Conservation (phyloP, 1,284 basidiomycete genomes). For the Cystobasidiaceae sp. region DNA sequence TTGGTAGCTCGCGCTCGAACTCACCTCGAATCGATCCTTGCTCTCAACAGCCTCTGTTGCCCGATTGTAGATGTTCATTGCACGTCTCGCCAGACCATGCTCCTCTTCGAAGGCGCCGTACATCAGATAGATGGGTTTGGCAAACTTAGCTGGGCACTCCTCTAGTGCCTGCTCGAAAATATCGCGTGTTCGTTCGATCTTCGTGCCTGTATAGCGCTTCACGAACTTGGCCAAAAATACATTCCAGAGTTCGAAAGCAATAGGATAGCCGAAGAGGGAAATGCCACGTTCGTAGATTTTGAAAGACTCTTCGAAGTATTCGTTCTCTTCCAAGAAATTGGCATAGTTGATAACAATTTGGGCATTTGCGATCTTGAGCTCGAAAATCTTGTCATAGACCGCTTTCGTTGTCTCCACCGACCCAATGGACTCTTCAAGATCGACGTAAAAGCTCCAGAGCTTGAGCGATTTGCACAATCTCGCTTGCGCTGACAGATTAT, state of each 20-base stretch:
- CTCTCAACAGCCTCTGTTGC: constrained; percentile 79
- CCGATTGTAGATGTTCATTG: constrained; percentile 93
- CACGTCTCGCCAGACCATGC: constrained; percentile 85
- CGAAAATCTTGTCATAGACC: constrained; percentile 94
- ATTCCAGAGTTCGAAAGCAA: constrained; percentile 99
- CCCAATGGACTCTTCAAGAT: constrained; percentile 93
- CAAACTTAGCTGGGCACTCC: constrained; percentile 89
- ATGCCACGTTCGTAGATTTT: constrained; percentile 98
- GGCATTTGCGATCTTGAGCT: constrained; percentile 97
- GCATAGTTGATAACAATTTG: constrained; percentile 96
- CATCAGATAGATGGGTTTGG: constrained; percentile 91
- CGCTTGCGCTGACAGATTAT: constrained; percentile 78
- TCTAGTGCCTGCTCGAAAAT: constrained; percentile 96
- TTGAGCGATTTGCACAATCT: constrained; percentile 97
- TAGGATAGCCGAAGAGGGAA: constrained; percentile 94
- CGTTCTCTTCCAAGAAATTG: constrained; percentile 91
- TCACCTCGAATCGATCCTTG: constrained; percentile 88
- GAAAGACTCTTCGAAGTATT: constrained; percentile 98
- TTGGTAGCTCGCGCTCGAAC: too few species aligned
- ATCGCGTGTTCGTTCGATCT: constrained; percentile 90
- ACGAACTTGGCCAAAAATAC: constrained; percentile 96
- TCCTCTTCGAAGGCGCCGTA: constrained; percentile 95
- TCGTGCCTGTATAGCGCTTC: constrained; percentile 89
- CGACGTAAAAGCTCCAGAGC: constrained; percentile 97
- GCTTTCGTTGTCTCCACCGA: constrained; percentile 85